A percentile compares a stretch with the other conserved stretches of the same genome.
These are phyloP conservation scores for Halenospora varia DNA, from an alignment of 495 filamentous ascomycete genomes.

Conservation along the genomic window DNA sequence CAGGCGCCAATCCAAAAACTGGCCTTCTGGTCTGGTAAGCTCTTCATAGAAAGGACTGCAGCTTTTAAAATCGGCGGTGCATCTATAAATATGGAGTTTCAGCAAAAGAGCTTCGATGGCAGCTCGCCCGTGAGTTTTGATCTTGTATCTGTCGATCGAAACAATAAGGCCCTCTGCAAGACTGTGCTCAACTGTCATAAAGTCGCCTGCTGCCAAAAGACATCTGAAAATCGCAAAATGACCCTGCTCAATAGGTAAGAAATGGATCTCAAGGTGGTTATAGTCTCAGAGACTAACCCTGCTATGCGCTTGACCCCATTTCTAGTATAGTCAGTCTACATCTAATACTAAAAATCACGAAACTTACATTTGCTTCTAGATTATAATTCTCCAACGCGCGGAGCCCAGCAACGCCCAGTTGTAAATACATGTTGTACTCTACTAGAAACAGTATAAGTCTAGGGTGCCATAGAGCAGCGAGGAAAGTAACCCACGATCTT, in stretches of 20 bases:
- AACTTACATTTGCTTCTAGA: neutral
- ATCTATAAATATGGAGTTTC: conserved; percentile 42
- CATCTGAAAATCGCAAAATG: conserved; percentile 37
- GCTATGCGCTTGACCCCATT: no score
- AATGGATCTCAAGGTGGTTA: no score
- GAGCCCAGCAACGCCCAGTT: neutral
- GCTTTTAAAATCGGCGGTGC: conserved; percentile 36
- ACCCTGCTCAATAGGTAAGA: no score
- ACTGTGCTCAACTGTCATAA: conserved; percentile 26
- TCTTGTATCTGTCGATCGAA: conserved; percentile 39
- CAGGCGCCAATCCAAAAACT: no score
- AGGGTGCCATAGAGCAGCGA: no score
- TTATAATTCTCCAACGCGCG: neutral
- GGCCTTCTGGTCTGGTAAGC: conserved; percentile 30
- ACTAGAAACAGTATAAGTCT: conserved; percentile 23
- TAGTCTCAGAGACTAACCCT: no score
- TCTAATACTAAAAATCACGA: no score
- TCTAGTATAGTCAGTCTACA: no score
- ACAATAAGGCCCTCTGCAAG: conserved; percentile 33
- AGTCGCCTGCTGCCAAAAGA: conserved; percentile 31
- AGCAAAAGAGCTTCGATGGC: conserved; percentile 40
- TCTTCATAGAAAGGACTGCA: conserved; percentile 32
- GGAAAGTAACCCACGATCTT: conserved; percentile 32
- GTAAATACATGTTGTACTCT: conserved; percentile 38
- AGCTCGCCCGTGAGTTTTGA: conserved; percentile 34